Conservation (phyloP, 1,284 basidiomycete species). For the Ceratobasidium papillatum region DNA sequence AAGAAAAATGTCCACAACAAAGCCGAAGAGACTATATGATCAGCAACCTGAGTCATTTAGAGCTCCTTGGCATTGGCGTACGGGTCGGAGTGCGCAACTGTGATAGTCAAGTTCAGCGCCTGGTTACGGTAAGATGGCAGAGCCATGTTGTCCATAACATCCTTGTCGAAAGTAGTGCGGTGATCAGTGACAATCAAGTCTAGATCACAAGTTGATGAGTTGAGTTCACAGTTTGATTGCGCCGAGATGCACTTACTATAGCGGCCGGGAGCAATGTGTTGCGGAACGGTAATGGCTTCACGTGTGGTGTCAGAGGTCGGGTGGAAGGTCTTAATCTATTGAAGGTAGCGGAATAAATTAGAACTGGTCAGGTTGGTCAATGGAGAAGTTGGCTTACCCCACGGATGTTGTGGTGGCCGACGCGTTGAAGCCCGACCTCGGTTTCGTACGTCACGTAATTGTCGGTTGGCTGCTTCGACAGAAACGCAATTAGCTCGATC, state of each 20-base stretch:
- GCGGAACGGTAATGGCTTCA: conserved; percentile 8
- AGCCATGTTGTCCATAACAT: conserved; percentile 20
- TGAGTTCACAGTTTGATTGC: not conserved
- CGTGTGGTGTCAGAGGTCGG: conserved; percentile 14
- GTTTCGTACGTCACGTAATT: conserved; percentile 30
- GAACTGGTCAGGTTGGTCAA: not conserved
- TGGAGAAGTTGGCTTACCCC: not conserved
- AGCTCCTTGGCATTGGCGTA: conserved; percentile 27
- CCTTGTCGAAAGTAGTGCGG: conserved; percentile 29
- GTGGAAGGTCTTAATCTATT: conserved; percentile 36
- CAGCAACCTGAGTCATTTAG: not conserved
- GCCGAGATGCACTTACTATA: conserved; percentile 10
- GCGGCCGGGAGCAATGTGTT: conserved; percentile 8
- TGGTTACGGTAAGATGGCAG: conserved; percentile 32
- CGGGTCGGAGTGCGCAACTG: conserved; percentile 27
- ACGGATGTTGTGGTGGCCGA: conserved; percentile 34
- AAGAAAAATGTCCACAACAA: not conserved
- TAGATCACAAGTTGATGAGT: not conserved
- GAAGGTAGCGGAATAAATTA: not conserved
- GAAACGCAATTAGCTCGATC: not conserved
- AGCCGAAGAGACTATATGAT: not conserved
- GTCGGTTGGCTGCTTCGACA: conserved; percentile 11
- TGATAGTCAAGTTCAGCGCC: conserved; percentile 35
- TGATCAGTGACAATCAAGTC: conserved; percentile 32
- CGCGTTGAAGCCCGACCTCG: conserved; percentile 36